Evolutionary conservation across 192 early-diverging fungal species (phyloP).

Genomic region (Coemansia brasiliensis): DNA sequence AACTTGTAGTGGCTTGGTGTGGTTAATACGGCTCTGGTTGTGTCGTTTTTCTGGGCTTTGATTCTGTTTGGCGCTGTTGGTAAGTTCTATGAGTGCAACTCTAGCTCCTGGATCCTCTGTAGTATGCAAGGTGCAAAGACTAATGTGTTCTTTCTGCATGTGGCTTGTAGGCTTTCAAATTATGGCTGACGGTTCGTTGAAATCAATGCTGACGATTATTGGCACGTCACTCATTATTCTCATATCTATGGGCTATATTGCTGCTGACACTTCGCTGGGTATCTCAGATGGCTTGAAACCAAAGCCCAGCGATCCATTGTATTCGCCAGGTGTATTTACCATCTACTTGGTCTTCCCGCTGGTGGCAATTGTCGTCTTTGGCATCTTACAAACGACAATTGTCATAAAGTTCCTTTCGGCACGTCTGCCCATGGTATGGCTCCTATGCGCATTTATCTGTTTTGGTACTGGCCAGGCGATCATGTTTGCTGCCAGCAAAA

Average conservation of each 20-base stretch:
- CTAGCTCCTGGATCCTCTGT: neutral
- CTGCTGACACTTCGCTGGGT: conserved; percentile 53
- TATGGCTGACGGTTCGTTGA: conserved; percentile 53
- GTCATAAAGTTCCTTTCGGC: conserved; percentile 52
- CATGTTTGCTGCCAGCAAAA: conserved; percentile 53
- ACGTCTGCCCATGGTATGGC: conserved; percentile 47
- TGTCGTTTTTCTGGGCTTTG: conserved; percentile 51
- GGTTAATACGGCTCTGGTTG: conserved; percentile 47
- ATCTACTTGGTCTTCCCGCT: conserved; percentile 53
- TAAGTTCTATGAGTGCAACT: conserved; percentile 34
- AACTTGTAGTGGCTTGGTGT: conserved; percentile 46
- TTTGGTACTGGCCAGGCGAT: conserved; percentile 50
- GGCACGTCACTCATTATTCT: conserved; percentile 34
- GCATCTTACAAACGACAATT: conserved; percentile 37
- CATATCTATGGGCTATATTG: conserved; percentile 51
- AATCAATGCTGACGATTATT: conserved; percentile 43
- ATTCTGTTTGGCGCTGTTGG: conserved; percentile 46
- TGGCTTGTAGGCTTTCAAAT: conserved; percentile 52
- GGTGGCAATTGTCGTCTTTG: conserved; percentile 40
- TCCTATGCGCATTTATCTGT: conserved; percentile 37
- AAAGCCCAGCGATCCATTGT: conserved; percentile 29
- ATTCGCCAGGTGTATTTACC: conserved; percentile 51
- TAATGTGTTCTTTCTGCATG: neutral
- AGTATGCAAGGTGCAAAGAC: neutral
- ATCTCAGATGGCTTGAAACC: conserved; percentile 52